These are phyloP conservation scores for Hyaloperonospora brassicae DNA, from an alignment of 352 stramenopile species.

Conservation along the genomic window DNA sequence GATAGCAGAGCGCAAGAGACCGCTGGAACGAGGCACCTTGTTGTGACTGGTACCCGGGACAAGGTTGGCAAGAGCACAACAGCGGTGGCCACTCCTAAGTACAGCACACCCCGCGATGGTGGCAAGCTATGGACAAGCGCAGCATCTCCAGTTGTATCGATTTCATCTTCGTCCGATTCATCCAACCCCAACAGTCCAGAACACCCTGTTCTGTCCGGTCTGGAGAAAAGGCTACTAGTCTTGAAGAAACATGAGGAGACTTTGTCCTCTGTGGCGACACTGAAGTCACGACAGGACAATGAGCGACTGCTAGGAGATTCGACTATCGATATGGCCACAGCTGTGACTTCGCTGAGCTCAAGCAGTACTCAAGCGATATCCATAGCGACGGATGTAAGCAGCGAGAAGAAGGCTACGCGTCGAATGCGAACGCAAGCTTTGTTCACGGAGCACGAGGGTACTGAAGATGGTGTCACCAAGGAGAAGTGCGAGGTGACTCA, in stretches of 20 bases:
- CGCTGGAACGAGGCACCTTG: constrained; percentile 11
- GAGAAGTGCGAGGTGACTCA: constrained; percentile 4
- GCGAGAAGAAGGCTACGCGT: constrained; percentile 18
- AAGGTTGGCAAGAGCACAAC: constrained; percentile 3
- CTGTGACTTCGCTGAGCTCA: constrained; percentile 19
- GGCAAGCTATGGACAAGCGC: constrained; percentile 23
- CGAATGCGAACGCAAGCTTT: constrained; percentile 31
- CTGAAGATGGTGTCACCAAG: constrained; percentile 7
- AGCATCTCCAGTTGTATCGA: constrained; percentile 59
- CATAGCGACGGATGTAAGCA: constrained; percentile 3
- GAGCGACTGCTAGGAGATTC: constrained; percentile 13
- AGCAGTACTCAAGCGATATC: constrained; percentile 5
- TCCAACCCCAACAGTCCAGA: constrained; percentile 64
- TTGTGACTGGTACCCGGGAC: constrained; percentile 1
- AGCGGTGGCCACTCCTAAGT: constrained; percentile 35
- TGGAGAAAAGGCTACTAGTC: constrained; percentile 32
- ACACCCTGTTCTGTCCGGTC: constrained; percentile 26
- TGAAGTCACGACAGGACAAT: constrained; percentile 10
- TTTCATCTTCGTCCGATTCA: constrained; percentile 55
- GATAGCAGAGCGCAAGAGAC: constrained; percentile 10
- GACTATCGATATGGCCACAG: constrained; percentile 14
- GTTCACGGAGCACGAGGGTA: constrained; percentile 19
- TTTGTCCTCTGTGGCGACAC: constrained; percentile 10
- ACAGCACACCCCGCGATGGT: constrained; percentile 1
- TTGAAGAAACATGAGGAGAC: constrained; percentile 58